phyloP scores from a whole-genome alignment of 257 asterid genomes.

The Solanum acaule region DNA sequence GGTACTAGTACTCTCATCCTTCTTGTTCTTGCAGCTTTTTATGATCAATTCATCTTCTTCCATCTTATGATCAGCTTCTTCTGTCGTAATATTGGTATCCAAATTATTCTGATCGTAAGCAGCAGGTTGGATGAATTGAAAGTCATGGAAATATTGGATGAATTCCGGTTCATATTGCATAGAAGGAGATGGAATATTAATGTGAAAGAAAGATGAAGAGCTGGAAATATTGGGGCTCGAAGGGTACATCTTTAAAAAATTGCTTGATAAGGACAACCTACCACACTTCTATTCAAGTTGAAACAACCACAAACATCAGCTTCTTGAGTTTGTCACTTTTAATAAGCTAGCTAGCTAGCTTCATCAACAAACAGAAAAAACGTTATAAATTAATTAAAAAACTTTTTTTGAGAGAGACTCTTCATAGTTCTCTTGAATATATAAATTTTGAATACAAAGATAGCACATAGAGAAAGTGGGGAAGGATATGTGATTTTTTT shows the following conservation, averaged over 20 bases:
- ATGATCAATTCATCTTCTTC: not conserved
- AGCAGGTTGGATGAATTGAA: not conserved
- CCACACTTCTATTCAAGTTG: not conserved
- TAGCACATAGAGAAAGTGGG: not conserved
- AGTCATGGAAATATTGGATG: conserved; percentile 22
- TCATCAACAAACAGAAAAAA: not conserved
- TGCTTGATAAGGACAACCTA: not conserved
- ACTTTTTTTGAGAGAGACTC: not conserved
- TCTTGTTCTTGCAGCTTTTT: not conserved
- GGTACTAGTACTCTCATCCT: not conserved
- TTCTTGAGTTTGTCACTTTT: not conserved
- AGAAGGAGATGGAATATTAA: conserved; percentile 27
- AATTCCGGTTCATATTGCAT: conserved; percentile 23
- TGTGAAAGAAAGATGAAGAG: not conserved
- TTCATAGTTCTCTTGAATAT: not conserved
- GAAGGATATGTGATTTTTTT: not conserved
- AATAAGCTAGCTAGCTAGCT: not conserved
- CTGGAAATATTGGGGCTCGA: conserved; percentile 2
- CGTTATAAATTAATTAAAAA: not conserved
- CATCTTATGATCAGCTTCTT: not conserved
- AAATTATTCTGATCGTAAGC: not conserved
- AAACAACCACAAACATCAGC: not conserved
- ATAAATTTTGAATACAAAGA: not conserved
- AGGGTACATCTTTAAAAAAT: conserved; percentile 19
- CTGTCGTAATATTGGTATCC: not conserved